Conservation (phyloP, 306 rosid species). For the Acacia melanoxylon region DNA sequence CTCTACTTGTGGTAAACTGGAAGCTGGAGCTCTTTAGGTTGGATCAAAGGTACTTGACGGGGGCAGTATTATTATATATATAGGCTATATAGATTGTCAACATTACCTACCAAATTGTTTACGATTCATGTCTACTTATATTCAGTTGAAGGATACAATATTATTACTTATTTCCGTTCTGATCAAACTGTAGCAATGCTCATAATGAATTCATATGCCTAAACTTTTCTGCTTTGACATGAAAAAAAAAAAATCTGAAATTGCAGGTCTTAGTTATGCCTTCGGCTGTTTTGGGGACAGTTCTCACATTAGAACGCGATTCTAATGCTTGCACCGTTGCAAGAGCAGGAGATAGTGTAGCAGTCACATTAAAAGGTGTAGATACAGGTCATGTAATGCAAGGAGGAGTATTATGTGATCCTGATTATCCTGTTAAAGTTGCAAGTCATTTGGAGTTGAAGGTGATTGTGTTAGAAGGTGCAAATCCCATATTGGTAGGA, state of each 20-base stretch:
- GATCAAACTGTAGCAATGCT: not conserved
- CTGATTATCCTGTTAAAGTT: slow-evolving; percentile 72
- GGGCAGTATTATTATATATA: slow-evolving; percentile 11
- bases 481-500: slow-evolving; percentile 80
- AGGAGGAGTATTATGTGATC: slow-evolving; percentile 94
- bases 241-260: slow-evolving; percentile 17
- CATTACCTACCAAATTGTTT: slow-evolving; percentile 12
- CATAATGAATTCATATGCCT: slow-evolving; percentile 7
- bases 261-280: slow-evolving; percentile 89
- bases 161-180: not conserved
- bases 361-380: slow-evolving; percentile 76
- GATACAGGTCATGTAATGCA: slow-evolving; percentile 67
- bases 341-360: slow-evolving; percentile 90
- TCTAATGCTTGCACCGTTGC: slow-evolving; percentile 71
- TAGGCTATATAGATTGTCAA: slow-evolving; percentile 10
- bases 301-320: slow-evolving; percentile 76
- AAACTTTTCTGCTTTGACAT: slow-evolving; percentile 17
- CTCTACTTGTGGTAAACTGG: slow-evolving; percentile 90
- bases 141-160: not conserved
- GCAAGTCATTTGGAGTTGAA: slow-evolving; percentile 85
- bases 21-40: slow-evolving; percentile 87
- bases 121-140: not conserved
- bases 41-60: slow-evolving; percentile 74
- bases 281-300: slow-evolving; percentile 69
- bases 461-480: slow-evolving; percentile 78